Percentiles rank a stretch among this genome's conserved stretches.
These are phyloP conservation scores for Blepharisma stoltei DNA, from an alignment of 73 alveolate species.

Conservation along the genomic window DNA sequence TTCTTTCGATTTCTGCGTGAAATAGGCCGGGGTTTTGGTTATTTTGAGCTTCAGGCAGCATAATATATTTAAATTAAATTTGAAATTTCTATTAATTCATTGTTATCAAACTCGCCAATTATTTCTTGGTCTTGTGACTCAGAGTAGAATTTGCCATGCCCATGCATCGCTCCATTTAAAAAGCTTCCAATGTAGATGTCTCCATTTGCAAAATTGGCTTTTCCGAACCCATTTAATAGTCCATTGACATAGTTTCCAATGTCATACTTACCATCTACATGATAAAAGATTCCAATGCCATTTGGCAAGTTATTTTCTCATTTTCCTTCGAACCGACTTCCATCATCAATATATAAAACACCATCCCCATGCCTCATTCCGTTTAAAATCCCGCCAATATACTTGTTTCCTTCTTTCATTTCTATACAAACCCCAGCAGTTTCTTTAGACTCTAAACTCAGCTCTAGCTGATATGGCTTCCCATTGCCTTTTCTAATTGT, in stretches of 20 bases:
- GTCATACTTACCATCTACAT: slow-evolving; percentile 16
- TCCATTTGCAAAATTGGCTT: slow-evolving; percentile 6
- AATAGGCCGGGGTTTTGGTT: not conserved
- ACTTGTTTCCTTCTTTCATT: slow-evolving; percentile 17
- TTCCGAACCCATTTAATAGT: slow-evolving; percentile 7
- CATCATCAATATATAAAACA: not conserved
- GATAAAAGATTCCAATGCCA: slow-evolving; percentile 17
- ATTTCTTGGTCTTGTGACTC: not conserved
- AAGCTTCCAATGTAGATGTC: slow-evolving; percentile 13
- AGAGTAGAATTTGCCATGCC: slow-evolving; percentile 22
- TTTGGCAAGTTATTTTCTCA: slow-evolving; percentile 1
- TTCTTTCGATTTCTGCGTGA: slow-evolving; percentile 2
- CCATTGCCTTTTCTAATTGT: slow-evolving; percentile 8
- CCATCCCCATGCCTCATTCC: slow-evolving; percentile 23
- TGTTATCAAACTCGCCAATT: slow-evolving; percentile 2
- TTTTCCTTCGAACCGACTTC: slow-evolving; percentile 18
- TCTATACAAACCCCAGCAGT: not conserved
- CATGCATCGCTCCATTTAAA: slow-evolving; percentile 11
- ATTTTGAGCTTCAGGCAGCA: too few relatives aligned
- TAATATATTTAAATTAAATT: too few relatives aligned
- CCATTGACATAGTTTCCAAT: slow-evolving; percentile 10
- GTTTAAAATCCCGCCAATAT: slow-evolving; percentile 15
- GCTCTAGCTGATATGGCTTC: slow-evolving; percentile 12
- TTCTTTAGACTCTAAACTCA: not conserved
- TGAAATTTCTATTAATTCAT: not conserved